phyloP scores from a whole-genome alignment of 176 grass and related monocot species.

The Cymbopogon citratus region DNA sequence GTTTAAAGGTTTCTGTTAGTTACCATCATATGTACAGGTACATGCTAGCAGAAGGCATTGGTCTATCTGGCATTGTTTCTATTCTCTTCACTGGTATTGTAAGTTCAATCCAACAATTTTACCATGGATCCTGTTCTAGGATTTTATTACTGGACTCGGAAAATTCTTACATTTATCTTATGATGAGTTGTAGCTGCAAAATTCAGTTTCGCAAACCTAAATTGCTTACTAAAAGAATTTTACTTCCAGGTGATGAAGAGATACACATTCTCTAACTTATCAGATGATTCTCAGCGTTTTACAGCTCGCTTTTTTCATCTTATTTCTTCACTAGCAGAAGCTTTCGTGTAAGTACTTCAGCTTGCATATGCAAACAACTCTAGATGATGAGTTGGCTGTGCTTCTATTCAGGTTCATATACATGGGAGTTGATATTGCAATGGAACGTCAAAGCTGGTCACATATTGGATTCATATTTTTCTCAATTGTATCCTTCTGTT shows the following conservation, averaged over 20 bases:
- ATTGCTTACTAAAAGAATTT: slow-evolving; percentile 2
- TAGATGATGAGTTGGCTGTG: slow-evolving; percentile 10
- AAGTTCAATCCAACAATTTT: slow-evolving; percentile 36
- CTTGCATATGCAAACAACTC: slow-evolving; percentile 6
- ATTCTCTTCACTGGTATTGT: slow-evolving; percentile 95
- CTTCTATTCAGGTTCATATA: slow-evolving; percentile 84
- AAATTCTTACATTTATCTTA: not conserved
- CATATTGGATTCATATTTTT: slow-evolving; percentile 96
- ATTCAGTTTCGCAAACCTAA: not conserved
- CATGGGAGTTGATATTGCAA: slow-evolving; percentile 96
- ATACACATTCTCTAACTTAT: slow-evolving; percentile 80
- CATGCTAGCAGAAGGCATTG: slow-evolving; percentile 94
- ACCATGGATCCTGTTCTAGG: slow-evolving; percentile 1
- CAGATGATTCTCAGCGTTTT: slow-evolving; percentile 77
- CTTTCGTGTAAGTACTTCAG: slow-evolving; percentile 72
- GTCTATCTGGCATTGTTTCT: slow-evolving; percentile 87
- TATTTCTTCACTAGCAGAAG: slow-evolving; percentile 88
- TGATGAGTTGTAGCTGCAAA: not conserved
- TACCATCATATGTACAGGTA: slow-evolving; percentile 49
- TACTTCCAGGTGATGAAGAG: slow-evolving; percentile 81
- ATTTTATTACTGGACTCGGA: not conserved
- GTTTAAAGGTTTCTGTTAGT: slow-evolving; percentile 13
- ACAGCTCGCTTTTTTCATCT: slow-evolving; percentile 79
- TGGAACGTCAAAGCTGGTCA: slow-evolving; percentile 88
- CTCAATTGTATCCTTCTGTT: slow-evolving; percentile 88